Percentiles rank a stretch among this genome's conserved stretches.
Evolutionary conservation across 495 filamentous ascomycete genomes (phyloP).

Genomic region (Aspergillus taichungensis): DNA sequence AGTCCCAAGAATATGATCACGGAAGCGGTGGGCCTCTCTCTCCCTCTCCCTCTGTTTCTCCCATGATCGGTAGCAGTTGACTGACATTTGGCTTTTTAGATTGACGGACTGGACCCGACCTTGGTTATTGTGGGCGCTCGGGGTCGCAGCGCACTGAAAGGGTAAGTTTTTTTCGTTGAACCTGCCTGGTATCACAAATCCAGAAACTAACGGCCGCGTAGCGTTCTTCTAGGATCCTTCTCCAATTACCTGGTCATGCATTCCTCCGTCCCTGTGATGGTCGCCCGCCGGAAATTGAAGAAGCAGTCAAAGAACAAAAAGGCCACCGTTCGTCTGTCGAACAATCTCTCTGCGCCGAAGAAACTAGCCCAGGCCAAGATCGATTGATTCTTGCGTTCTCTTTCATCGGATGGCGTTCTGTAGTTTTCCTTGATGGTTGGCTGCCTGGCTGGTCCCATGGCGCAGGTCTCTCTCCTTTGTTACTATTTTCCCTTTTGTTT

Average conservation of each 20-base stretch:
- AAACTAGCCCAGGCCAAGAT: conserved; percentile 58
- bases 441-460: background rate
- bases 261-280: conserved; percentile 93
- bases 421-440: background rate
- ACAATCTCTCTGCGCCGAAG: conserved; percentile 59
- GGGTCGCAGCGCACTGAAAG: conserved; percentile 84
- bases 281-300: conserved; percentile 70
- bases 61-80: background rate
- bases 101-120: conserved; percentile 86
- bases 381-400: conserved; percentile 36
- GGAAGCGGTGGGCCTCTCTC: conserved; percentile 51
- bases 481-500: background rate
- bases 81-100: conserved; percentile 39
- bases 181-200: background rate
- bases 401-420: background rate
- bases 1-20: conserved; percentile 79
- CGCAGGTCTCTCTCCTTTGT: background rate
- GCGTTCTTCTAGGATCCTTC: conserved; percentile 88
- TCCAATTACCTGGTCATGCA: conserved; percentile 95
- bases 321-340: conserved; percentile 54
- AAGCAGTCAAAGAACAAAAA: conserved; percentile 63
- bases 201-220: conserved; percentile 20
- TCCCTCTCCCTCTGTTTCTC: background rate
- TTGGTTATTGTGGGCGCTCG: conserved; percentile 86
- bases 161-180: conserved; percentile 45